Percentiles rank a stretch among this genome's conserved stretches.
Evolutionary conservation across 768 basidiomycete genomes (phyloP).

Genomic region (Russula emetica): DNA sequence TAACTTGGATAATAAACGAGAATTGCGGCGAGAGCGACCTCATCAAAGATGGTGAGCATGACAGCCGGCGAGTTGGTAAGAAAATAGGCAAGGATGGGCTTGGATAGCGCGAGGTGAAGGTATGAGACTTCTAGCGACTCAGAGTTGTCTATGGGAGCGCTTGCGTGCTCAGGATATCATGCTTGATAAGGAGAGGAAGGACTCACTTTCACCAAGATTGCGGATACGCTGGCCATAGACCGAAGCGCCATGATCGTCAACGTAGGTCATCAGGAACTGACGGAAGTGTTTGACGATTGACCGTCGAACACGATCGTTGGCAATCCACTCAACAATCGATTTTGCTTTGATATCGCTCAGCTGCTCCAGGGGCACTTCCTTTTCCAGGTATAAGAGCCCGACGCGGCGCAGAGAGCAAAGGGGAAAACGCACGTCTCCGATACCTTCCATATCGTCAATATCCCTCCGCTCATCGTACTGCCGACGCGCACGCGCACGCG

Average conservation of each 20-base stretch:
- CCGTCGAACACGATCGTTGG: slow-evolving; percentile 82
- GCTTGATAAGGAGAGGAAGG: not conserved
- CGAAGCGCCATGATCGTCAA: slow-evolving; percentile 85
- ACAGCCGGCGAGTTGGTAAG: slow-evolving; percentile 90
- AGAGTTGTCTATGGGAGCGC: slow-evolving; percentile 66
- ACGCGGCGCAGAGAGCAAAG: not conserved
- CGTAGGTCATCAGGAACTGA: slow-evolving; percentile 92
- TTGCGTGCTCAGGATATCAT: not conserved
- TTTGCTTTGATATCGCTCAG: slow-evolving; percentile 97
- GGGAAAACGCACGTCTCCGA: slow-evolving; percentile 65
- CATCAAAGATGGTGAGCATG: slow-evolving; percentile 93
- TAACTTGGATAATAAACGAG: slow-evolving; percentile 95
- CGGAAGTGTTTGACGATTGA: slow-evolving; percentile 92
- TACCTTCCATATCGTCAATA: slow-evolving; percentile 84
- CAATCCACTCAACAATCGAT: slow-evolving; percentile 97
- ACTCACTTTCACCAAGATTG: slow-evolving; percentile 87
- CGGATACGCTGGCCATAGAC: slow-evolving; percentile 95
- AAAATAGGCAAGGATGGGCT: slow-evolving; percentile 96
- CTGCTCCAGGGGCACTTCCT: slow-evolving; percentile 95
- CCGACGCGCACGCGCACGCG: slow-evolving; percentile 78
- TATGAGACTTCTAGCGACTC: slow-evolving; percentile 98
- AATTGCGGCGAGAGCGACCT: slow-evolving; percentile 90
- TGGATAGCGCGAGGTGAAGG: slow-evolving; percentile 86
- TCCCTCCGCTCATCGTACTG: slow-evolving; percentile 93
- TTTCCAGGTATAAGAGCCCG: slow-evolving; percentile 13